Evolutionary conservation across 2,329 filamentous ascomycete species (phyloP), one percentile per base, ranked within the genome.

Genomic region (Fusarium nelsonii): DNA sequence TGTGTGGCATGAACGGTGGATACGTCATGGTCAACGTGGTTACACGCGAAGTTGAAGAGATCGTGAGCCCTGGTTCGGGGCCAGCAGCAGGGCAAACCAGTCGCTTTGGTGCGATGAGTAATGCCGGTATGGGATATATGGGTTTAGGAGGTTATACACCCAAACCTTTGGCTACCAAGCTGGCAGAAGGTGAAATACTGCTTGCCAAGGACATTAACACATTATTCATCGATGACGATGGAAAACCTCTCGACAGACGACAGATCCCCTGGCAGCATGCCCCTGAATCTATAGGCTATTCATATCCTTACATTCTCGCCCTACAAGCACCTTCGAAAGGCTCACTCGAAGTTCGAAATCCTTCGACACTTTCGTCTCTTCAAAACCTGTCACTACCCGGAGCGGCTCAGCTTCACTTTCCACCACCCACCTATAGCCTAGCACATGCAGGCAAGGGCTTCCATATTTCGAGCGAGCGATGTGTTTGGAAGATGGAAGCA

Each of bases 151-250:
- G 93, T 41, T 96, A 94, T 83, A 93, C 95, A 58, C 95, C 96
- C 3, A 97, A 93, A 75, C 97, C 96, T 8, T 85, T 99, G 73
- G 93, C 93, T 8, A 91, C 94, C 8, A 91, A 91, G 71, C 84
- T 99, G 14, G 88, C 89, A 4, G 92, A 97, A 68, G 92, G 92
- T 6, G 88, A 97, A 80, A 88, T 98, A 77, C 82, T 99, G 61
- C 85, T 99, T n/a, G 93, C 95, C n/a, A 97, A 97, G 78, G 96
- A 99, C 73, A 93, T 97, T 74, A 97, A 97, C 78, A 97, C 94
- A 2, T 83, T 97, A 53, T 99, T 99, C 77, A 92, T 97, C 70
- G 91, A 96, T 60, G 88, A 91, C 12, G 86, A 93, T 32, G 96
- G 94, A 6, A 94, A 93, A 71, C 87, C 94, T 0, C 78, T 97